These are phyloP conservation scores for Plasmopara muralis DNA, from an alignment of 352 stramenopile species.

Conservation along the genomic window DNA sequence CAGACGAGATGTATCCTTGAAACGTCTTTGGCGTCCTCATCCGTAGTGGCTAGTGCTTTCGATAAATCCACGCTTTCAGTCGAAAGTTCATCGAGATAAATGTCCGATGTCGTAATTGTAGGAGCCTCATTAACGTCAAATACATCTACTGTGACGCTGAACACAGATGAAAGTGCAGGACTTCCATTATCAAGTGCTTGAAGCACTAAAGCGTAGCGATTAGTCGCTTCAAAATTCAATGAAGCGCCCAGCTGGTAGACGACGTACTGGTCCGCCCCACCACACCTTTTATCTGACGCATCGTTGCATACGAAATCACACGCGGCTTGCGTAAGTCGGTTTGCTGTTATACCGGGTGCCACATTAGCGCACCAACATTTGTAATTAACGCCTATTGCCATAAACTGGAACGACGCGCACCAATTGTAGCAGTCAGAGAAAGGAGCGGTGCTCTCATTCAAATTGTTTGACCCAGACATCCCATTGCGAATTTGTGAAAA, in stretches of 20 bases:
- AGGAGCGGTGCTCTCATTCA: neutral
- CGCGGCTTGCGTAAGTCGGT: conserved; percentile 2
- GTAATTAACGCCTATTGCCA: conserved; percentile 13
- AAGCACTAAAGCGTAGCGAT: conserved; percentile 9
- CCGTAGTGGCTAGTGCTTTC: conserved; percentile 1
- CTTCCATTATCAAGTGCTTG: conserved; percentile 14
- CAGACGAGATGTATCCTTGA: conserved; percentile 2
- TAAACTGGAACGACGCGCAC: conserved; percentile 19
- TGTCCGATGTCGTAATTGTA: conserved; percentile 4
- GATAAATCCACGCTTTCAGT: conserved; percentile 10
- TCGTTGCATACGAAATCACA: conserved; percentile 16
- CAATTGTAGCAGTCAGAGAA: conserved; percentile 13
- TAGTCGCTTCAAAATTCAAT: conserved; percentile 21
- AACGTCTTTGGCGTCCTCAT: conserved; percentile 16
- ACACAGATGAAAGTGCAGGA: conserved; percentile 7
- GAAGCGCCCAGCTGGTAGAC: conserved; percentile 18
- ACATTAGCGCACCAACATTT: conserved; percentile 25
- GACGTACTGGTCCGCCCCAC: conserved; percentile 15
- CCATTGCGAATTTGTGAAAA: conserved; percentile 15
- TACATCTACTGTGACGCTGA: conserved; percentile 15
- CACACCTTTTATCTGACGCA: conserved; percentile 13
- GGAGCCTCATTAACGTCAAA: conserved; percentile 21
- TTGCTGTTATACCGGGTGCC: conserved; percentile 4
- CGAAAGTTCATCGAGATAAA: conserved; percentile 13
- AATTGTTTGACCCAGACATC: neutral